phyloP scores from a whole-genome alignment of 177 flowering plant genomes.

The Tripterygium wilfordii region DNA sequence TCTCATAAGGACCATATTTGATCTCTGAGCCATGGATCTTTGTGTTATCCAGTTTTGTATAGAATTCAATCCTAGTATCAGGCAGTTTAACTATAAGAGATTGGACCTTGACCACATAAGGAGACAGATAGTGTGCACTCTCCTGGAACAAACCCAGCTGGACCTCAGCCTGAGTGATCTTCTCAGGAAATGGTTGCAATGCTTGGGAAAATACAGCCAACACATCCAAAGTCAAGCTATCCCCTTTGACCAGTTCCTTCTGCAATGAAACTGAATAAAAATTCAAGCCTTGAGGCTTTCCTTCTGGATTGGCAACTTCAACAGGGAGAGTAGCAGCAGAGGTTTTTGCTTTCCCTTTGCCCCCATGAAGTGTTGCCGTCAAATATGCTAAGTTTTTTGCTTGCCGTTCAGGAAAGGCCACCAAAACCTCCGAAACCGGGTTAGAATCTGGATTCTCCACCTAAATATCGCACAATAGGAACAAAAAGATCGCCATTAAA shows the following conservation, averaged over 20 bases:
- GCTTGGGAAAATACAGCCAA: constrained; percentile 62
- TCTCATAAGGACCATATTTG: constrained; percentile 86
- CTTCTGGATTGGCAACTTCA: constrained; percentile 43
- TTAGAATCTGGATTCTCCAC: constrained; percentile 63
- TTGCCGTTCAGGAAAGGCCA: constrained; percentile 67
- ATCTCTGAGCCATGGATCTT: constrained; percentile 76
- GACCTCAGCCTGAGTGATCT: constrained; percentile 76
- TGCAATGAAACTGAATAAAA: constrained; percentile 61
- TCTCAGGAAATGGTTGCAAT: constrained; percentile 79
- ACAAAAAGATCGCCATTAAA: not conserved
- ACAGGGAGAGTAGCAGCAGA: constrained; percentile 36
- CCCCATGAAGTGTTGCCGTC: constrained; percentile 35
- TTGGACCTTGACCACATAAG: constrained; percentile 68
- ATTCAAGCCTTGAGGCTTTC: constrained; percentile 54
- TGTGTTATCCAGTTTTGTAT: constrained; percentile 64
- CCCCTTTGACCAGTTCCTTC: constrained; percentile 52
- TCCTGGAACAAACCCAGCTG: constrained; percentile 83
- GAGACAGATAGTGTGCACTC: constrained; percentile 72
- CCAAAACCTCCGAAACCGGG: constrained; percentile 52
- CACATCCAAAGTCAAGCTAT: constrained; percentile 54
- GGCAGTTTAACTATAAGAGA: constrained; percentile 66
- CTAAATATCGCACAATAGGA: constrained; percentile 21
- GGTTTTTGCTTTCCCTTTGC: constrained; percentile 65
- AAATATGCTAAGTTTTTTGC: constrained; percentile 60
- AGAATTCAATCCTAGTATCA: constrained; percentile 72